phyloP scores from a whole-genome alignment of 2,329 filamentous ascomycete species.

The Venturia carpophila region DNA sequence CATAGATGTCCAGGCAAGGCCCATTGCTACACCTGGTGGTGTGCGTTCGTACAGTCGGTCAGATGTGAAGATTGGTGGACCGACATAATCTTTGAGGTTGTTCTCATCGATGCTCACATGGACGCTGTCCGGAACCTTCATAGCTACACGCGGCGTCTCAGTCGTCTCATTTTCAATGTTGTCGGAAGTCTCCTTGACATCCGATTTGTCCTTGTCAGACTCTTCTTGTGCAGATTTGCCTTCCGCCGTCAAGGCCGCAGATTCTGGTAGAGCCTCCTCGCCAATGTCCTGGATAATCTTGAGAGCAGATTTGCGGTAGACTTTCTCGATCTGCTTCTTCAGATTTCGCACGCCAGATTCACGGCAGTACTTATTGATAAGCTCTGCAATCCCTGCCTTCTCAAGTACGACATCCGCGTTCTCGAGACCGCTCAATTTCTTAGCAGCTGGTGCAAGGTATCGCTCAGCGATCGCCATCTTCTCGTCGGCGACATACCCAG shows the following conservation, averaged over 20 bases:
- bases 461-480: constrained; percentile 97
- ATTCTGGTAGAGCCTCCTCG: constrained; percentile 72
- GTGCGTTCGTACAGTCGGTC: constrained; percentile 92
- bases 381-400: constrained; percentile 82
- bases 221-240: constrained; percentile 71
- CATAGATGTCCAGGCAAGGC: constrained; percentile 95
- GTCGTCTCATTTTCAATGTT: constrained; percentile 52
- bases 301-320: constrained; percentile 91
- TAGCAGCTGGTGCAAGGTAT: constrained; percentile 89
- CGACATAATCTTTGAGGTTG: constrained; percentile 93
- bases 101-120: constrained; percentile 81
- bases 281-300: constrained; percentile 96
- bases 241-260: constrained; percentile 74
- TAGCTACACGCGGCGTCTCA: constrained; percentile 61
- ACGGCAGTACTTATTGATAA: constrained; percentile 97
- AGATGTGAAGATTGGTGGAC: constrained; percentile 88
- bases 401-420: constrained; percentile 83
- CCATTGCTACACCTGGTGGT: constrained; percentile 93
- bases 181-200: constrained; percentile 54
- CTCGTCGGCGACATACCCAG: constrained; percentile 93
- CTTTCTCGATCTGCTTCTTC: constrained; percentile 99
- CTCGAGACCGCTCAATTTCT: constrained; percentile 83
- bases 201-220: constrained; percentile 56
- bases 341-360: constrained; percentile 95
- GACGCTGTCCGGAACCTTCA: constrained; percentile 79